Base-by-base conservation (phyloP, 2,329 filamentous ascomycete genomes). In the Colletotrichum camelliae region DNA sequence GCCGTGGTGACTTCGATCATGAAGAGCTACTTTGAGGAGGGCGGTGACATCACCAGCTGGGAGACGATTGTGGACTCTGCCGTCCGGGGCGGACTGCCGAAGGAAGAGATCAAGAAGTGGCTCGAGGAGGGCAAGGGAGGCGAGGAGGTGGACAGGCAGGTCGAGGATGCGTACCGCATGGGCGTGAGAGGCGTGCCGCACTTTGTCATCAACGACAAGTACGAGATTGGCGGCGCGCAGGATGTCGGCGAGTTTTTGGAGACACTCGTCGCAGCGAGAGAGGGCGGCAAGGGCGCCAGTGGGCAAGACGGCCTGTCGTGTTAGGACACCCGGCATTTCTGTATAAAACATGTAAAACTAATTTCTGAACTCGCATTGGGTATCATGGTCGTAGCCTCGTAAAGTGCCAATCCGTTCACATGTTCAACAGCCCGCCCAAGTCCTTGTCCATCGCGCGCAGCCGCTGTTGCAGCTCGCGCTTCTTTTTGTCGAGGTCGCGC, bases 141-240 rank as follows among this genome's bases (percentile, higher is more conserved):
- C 0, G 83, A 85, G 1, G 88, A 90, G 79, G 91, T 93, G 29
- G 91, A 93, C 81, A 79, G 79, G 52, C 89, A 93, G 80, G 91
- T 91, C 7, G 80, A 84, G 33, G 84, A 88, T 78, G 89, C 91
- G 52, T 88, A 88, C 78, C 82, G 81, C 10, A 87, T 89, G 80
- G 85, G 85, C 12, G 80, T 96, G 52, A 88, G 85, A 70, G 94
- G 94, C 1, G 95, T 97, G 77, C 94, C 95, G 8, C 91, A 94
- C 82, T 96, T 95, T 82, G 91, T 91, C 15, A 90, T 97, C 77
- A 93, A 96, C 80, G 92, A 88, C 2, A 87, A 86, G 78, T 93
- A 92, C 83, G 90, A 93, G 78, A 83, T 96, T 35, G 89, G 92
- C 33, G 95, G 94, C 2, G 94, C 94, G 2, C 92, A 96, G 84